Evolutionary conservation across 805 yeast species (phyloP), one percentile per base, ranked within the genome.

Genomic region (Candida xyloterini): DNA sequence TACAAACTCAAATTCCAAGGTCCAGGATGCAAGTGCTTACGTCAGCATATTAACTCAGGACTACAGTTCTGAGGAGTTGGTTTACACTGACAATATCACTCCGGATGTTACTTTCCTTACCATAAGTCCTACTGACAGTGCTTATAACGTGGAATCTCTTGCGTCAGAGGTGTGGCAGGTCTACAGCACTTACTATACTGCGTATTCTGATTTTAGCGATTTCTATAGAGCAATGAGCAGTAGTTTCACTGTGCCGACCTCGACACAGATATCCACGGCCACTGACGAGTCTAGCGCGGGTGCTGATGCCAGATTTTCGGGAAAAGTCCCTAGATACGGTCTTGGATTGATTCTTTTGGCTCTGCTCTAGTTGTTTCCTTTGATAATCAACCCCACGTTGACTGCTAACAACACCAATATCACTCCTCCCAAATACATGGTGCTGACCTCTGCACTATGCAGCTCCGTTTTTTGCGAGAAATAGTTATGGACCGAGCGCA

Each of bases 401-500:
- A 69, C 57, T 1, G 57, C 67, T 26, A 68, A 51, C 33, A 69
- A 62, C 10, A 67, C 60, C 20, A 31, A 16, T 15, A 69, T 62
- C 8, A 67, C 60, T 3, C 21, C 18, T n/a, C 62, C 53, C 40
- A 71, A 53, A 35, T 65, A 62, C 7, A 57, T 42, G 29, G 59
- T 56, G 10, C 72, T 61, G 20, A 63, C 35, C 7, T 60, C 57
- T 38, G 63, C 59, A 30, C 66, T 65, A 44, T 61, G 55, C 1
- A 69, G 69, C 30, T 60, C 55, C 18, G 74, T 70, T 42, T 65
- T 64, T 34, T 64, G 67, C 21, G 62, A 52, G 14, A 73, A 65
- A 47, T 73, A 75, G 34, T 70, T 56, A 33, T 65, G 46, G n/a
- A 75, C 62, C 1, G 79, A 68, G 11, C 62, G 57, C 38, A 65